Base-by-base conservation (phyloP, 1,284 basidiomycete species). In the Irpex rosettiformis region DNA sequence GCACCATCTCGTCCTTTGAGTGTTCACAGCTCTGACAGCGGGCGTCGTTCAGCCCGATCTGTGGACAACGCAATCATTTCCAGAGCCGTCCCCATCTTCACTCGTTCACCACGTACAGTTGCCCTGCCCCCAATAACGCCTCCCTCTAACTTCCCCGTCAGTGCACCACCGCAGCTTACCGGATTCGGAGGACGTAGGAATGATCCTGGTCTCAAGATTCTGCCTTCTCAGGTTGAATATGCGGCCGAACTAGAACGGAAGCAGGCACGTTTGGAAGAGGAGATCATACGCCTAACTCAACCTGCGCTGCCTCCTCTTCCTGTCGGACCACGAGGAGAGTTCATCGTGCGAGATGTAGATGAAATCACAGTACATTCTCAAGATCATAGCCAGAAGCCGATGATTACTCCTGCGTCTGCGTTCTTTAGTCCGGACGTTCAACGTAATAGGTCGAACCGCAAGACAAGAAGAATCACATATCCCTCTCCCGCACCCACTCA, bases 341-440 rank as follows among this genome's bases (percentile, higher is more conserved):
- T 57, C 2, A 48, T 62, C 42, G 43, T 53, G 6, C 24, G 10
- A 8, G 45, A 47, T 16, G 58, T 53, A 18, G 45, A 56, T 28
- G 52, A 45, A 18, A 53, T 51, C 24, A 27, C 55, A 11, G 8
- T 24, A 22, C 54, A 51, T 28, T 21, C 45, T 3, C 24, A 47
- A 11, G 21, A 8, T 27, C 48, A 16, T 25, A 22, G 11, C 27
- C 10, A 51, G 3, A 1, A 25, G 1, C 48, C 48, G 1, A 51
- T 51, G 11, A 25, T 51, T 7, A 51, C 53, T 11, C 58, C 58
- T 24, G 51, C 27, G 25, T 64, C 62, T 45, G 56, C 53, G 5
- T 52, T 64, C 4, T 60, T 49, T 43, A 58, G 61, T 16, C 59
- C 60, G 7, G 62, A 64, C 27, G 60, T 64, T 37, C 43, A 60